Conservation (phyloP, 495 filamentous ascomycete genomes). For the Cudoniella acicularis region DNA sequence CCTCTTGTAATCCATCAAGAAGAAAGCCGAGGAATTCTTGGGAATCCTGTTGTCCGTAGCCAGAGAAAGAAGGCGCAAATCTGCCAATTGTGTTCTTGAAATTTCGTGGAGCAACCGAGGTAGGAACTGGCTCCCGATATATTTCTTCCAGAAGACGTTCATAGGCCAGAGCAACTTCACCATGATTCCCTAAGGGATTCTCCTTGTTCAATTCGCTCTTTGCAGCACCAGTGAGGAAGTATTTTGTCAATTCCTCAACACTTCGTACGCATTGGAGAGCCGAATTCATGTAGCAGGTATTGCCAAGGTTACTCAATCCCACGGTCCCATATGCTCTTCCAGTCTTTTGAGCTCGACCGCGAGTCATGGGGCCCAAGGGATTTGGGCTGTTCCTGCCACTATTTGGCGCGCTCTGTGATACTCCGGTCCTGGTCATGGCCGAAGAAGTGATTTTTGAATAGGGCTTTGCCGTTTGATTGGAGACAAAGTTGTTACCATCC, state of each 20-base stretch:
- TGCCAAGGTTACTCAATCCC: constrained; percentile 85
- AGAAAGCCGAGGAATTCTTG: constrained; percentile 98
- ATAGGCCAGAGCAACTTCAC: constrained; percentile 79
- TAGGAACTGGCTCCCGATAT: constrained; percentile 57
- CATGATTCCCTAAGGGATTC: constrained; percentile 81
- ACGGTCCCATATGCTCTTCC: constrained; percentile 68
- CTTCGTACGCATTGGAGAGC: constrained; percentile 90
- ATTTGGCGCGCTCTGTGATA: constrained; percentile 19
- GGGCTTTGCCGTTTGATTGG: constrained; percentile 42
- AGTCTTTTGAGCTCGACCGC: constrained; percentile 62
- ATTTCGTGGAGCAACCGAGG: constrained; percentile 64
- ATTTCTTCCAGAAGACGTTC: constrained; percentile 68
- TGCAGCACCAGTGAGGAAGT: constrained; percentile 75
- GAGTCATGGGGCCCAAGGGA: constrained; percentile 49
- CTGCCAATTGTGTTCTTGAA: constrained; percentile 81
- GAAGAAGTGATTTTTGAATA: constrained; percentile 11
- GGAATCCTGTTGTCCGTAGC: constrained; percentile 94
- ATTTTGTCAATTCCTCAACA: constrained; percentile 85
- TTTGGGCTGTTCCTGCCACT: constrained; percentile 66
- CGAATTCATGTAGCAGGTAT: constrained; percentile 99
- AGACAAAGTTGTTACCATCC: constrained; percentile 60
- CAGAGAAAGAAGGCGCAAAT: constrained; percentile 80
- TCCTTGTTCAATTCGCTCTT: constrained; percentile 74
- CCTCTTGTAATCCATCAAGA: constrained; percentile 90
- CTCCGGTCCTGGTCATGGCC: constrained; percentile 2